These are phyloP conservation scores for Camellia sinensis DNA, from an alignment of 148 eudicot genomes.

Conservation along the genomic window DNA sequence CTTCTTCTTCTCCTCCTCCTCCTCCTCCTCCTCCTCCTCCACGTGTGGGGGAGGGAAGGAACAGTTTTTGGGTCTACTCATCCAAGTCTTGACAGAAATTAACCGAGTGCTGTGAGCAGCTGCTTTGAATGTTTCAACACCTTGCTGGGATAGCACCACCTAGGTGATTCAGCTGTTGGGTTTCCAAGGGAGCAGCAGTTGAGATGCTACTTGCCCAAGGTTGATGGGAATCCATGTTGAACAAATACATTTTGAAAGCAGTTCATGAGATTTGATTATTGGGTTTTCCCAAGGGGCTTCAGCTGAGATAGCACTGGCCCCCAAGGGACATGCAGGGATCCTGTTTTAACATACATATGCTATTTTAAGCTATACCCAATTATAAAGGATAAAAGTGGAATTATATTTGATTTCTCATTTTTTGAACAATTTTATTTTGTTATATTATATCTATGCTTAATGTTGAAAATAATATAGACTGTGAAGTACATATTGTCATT, in stretches of 20 bases:
- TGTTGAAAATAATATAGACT: not conserved
- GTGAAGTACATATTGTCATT: not conserved
- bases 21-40: too few species aligned
- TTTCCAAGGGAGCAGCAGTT: constrained; percentile 6
- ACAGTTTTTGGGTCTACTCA: not conserved
- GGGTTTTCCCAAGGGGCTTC: not conserved
- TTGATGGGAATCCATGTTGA: not conserved
- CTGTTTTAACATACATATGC: not conserved
- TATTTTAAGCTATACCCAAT: not conserved
- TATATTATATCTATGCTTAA: not conserved
- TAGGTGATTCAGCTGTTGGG: not conserved
- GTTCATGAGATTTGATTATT: not conserved
- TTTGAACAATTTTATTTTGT: not conserved
- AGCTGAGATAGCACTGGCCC: not conserved
- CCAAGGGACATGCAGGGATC: not conserved
- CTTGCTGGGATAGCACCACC: not conserved
- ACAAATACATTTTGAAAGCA: not conserved
- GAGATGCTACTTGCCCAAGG: not conserved
- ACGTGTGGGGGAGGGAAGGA: not conserved
- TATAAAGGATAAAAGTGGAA: not conserved
- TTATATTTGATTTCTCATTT: not conserved
- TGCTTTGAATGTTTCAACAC: not conserved
- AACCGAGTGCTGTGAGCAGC: not conserved
- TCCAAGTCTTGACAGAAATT: not conserved
- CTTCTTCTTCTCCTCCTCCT: too few species aligned